Evolutionary conservation across 1,284 basidiomycete genomes (phyloP).

Genomic region (Ganoderma lucidum): DNA sequence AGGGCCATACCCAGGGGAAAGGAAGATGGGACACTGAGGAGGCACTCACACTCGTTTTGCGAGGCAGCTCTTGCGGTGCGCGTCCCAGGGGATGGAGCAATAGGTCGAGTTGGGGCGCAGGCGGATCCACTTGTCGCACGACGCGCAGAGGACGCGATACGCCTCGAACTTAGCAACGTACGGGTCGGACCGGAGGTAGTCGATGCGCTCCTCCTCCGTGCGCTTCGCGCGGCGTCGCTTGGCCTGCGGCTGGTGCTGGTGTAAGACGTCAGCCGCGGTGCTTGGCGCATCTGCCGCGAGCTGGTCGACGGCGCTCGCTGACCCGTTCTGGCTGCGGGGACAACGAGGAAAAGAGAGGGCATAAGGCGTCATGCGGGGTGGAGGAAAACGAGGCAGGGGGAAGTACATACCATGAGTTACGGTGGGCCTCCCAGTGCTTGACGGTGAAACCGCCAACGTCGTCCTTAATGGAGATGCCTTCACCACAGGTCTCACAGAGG

Average conservation of each 20-base stretch:
- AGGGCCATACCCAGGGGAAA: conserved; percentile 4
- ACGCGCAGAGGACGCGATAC: conserved; percentile 78
- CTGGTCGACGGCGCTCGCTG: conserved; percentile 32
- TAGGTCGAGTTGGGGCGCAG: conserved; percentile 83
- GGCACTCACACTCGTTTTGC: conserved; percentile 71
- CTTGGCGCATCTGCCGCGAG: conserved; percentile 34
- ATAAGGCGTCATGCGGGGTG: neutral
- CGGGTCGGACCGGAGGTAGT: conserved; percentile 75
- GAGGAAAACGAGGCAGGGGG: conserved; percentile 8
- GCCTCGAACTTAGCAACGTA: conserved; percentile 81
- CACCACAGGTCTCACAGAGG: conserved; percentile 67
- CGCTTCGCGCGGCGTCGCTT: conserved; percentile 75
- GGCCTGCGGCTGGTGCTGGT: conserved; percentile 31
- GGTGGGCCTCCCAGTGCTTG: conserved; percentile 75
- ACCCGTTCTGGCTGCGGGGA: conserved; percentile 35
- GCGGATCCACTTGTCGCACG: conserved; percentile 84
- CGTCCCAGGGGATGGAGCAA: conserved; percentile 87
- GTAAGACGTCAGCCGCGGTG: conserved; percentile 32
- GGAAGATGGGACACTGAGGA: conserved; percentile 3
- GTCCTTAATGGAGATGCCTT: conserved; percentile 69
- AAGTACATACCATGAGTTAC: conserved; percentile 58
- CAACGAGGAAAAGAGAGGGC: neutral
- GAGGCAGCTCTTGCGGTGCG: conserved; percentile 77
- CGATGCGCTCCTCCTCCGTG: conserved; percentile 80
- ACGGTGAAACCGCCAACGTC: conserved; percentile 67